Evolutionary conservation across 495 filamentous ascomycete species (phyloP).

Genomic region (Aspergillus biplanus): DNA sequence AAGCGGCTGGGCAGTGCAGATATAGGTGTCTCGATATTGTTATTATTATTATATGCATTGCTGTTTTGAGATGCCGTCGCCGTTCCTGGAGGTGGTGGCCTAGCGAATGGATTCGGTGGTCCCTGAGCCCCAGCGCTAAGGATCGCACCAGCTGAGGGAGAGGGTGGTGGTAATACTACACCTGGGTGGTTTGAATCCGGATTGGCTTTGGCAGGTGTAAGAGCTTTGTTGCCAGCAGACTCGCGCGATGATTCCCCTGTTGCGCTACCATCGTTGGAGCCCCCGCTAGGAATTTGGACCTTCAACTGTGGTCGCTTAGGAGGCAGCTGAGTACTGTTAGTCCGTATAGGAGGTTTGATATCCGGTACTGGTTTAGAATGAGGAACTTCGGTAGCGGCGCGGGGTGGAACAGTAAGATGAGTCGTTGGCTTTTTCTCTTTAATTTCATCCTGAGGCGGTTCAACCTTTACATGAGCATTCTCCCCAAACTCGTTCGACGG

Average conservation of each 20-base stretch:
- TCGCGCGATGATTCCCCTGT: slow-evolving; percentile 75
- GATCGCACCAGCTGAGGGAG: slow-evolving; percentile 81
- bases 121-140: slow-evolving; percentile 90
- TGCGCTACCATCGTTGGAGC: slow-evolving; percentile 79
- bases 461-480: slow-evolving; percentile 41
- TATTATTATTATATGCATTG: slow-evolving; percentile 62
- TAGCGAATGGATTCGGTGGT: slow-evolving; percentile 93
- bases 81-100: slow-evolving; percentile 66
- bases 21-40: slow-evolving; percentile 92
- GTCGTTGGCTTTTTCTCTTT: slow-evolving; percentile 49
- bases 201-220: slow-evolving; percentile 53
- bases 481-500: slow-evolving; percentile 45
- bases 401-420: slow-evolving; percentile 50
- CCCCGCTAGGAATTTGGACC: slow-evolving; percentile 92
- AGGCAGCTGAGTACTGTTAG: slow-evolving; percentile 65
- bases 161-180: slow-evolving; percentile 89
- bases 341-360: slow-evolving; percentile 73
- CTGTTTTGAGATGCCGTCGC: slow-evolving; percentile 38
- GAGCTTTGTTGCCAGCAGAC: slow-evolving; percentile 60
- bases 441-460: slow-evolving; percentile 47
- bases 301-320: slow-evolving; percentile 80
- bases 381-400: slow-evolving; percentile 49
- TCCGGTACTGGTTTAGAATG: slow-evolving; percentile 55
- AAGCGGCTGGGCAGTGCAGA: slow-evolving; percentile 95
- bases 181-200: slow-evolving; percentile 64